Conservation (phyloP, 2,329 filamentous ascomycete species). For the Paracoccidioides brasiliensis region DNA sequence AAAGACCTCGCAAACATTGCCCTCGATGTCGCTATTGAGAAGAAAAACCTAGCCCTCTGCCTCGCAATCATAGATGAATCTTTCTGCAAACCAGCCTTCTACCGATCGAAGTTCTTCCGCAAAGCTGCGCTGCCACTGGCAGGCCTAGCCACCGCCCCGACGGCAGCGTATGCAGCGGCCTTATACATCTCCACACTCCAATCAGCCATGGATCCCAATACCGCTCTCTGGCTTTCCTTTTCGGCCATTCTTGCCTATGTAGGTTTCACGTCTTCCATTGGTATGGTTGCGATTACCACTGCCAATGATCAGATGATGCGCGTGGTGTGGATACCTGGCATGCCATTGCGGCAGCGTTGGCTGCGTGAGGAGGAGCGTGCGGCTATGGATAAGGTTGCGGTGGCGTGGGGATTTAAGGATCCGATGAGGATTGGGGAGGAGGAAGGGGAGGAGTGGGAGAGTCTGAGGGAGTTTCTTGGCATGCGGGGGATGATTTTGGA, state of each 20-base stretch:
- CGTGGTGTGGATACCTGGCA: conserved; percentile 77
- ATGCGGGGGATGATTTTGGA: conserved; percentile 83
- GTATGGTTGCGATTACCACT: conserved; percentile 71
- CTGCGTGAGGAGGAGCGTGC: conserved; percentile 79
- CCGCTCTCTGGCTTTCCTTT: conserved; percentile 67
- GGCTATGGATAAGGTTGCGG: conserved; percentile 72
- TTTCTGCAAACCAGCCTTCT: conserved; percentile 32
- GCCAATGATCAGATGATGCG: conserved; percentile 91
- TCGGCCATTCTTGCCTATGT: conserved; percentile 73
- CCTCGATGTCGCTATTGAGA: conserved; percentile 64
- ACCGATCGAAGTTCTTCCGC: conserved; percentile 31
- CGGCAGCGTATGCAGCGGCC: conserved; percentile 51
- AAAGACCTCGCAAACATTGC: conserved; percentile 57
- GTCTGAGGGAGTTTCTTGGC: conserved; percentile 67
- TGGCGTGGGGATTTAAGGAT: conserved; percentile 86
- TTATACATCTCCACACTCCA: conserved; percentile 54
- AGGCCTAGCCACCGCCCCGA: conserved; percentile 26
- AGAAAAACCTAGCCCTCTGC: conserved; percentile 63
- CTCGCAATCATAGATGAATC: conserved; percentile 61
- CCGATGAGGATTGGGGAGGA: conserved; percentile 71
- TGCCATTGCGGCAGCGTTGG: conserved; percentile 70
- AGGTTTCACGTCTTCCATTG: conserved; percentile 65
- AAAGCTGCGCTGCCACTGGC: conserved; percentile 28
- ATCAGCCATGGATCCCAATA: conserved; percentile 60
- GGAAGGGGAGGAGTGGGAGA: conserved; percentile 80